Evolutionary conservation across 2,329 filamentous ascomycete genomes (phyloP), one percentile per base, ranked within the genome.

Genomic region (Bisporella sp.): DNA sequence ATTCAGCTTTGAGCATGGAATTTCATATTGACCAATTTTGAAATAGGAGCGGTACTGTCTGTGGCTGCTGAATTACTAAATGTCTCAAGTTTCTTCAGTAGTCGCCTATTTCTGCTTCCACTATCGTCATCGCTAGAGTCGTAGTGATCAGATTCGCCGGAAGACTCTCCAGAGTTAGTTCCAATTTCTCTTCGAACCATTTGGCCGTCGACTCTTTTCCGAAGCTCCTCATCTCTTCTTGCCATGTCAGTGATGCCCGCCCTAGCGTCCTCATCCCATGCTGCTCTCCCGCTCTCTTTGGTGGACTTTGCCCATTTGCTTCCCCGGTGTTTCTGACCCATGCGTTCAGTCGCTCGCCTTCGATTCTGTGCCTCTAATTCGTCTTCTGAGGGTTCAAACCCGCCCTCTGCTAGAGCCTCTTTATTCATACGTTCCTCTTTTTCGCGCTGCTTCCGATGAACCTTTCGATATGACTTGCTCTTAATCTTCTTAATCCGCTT

Each of bases 401-500:
- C 81, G 13, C 77, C 77, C 46, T 81, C 79, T 44, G 74, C 71
- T 47, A 84, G 68, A 39, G 77, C 75, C 51, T 80, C 74, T 49
- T 73, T 72, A 57, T 85, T 80, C 45, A 75, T 70, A 53, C 80
- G 71, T 46, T 78, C 74, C 52, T 78, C 64, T 55, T 75, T 76
- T 64, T 85, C 79, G 11, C 81, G 74, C 64, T 87, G 87, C 65
- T 86, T 96, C 37, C 92, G 83, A 69, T 97, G 92, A 11, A 97
- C 85, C 42, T 91, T 85, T 49, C 92, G 87, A 66, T 95, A 99
- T 0, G 90, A 81, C 68, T 96, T 99, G 66, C 88, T 95, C 76
- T 99, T 99, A 72, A 99, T 99, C 74, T 97, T 97, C 73, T 96
- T 96, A 70, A 99, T 89, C 29, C 93, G 85, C 70, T 91, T 95